Percentiles rank a stretch among this genome's conserved stretches.
These are phyloP conservation scores for Lolium perenne DNA, from an alignment of 176 grass and related monocot species.

Conservation along the genomic window DNA sequence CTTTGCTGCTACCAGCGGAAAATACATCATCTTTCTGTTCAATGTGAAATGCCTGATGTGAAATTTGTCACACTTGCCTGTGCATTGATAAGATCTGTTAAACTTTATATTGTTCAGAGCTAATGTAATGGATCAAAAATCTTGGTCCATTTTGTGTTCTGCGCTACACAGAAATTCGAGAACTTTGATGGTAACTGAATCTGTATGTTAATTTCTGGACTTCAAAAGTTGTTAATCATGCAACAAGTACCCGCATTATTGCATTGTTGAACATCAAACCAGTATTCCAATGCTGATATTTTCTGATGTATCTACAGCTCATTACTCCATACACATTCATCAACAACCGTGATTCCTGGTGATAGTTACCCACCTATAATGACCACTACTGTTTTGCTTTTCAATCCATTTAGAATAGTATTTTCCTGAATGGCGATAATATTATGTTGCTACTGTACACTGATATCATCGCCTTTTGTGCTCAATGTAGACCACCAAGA, in stretches of 20 bases:
- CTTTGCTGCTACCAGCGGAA: background rate
- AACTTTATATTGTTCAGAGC: background rate
- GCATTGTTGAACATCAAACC: background rate
- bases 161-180: background rate
- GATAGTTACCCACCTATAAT: background rate
- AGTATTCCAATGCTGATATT: background rate
- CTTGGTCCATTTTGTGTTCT: background rate
- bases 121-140: background rate
- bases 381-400: background rate
- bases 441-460: background rate
- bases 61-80: background rate
- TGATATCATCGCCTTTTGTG: slow-evolving; percentile 6
- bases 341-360: background rate
- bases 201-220: background rate
- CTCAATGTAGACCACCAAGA: slow-evolving; percentile 49
- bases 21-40: slow-evolving; percentile 1
- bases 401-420: background rate
- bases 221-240: background rate
- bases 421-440: background rate
- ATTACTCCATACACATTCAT: background rate
- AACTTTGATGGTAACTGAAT: background rate
- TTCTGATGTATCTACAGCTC: background rate
- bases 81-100: background rate
- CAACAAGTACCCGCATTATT: background rate
- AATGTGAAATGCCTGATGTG: background rate